phyloP scores from a whole-genome alignment of 257 asterid genomes.

The Solanum medicagineum region DNA sequence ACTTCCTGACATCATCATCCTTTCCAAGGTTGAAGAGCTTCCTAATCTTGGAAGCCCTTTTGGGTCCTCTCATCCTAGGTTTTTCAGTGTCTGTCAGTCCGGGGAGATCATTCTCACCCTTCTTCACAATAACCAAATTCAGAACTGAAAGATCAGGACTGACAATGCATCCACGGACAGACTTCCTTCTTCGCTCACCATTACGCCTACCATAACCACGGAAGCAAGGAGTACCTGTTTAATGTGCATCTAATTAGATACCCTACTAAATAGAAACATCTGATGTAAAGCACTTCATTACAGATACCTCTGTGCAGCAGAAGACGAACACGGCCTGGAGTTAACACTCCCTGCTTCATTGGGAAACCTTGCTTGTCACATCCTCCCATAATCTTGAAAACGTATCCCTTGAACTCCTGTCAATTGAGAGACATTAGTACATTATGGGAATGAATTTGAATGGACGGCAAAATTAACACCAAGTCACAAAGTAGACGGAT shows the following conservation, averaged over 20 bases:
- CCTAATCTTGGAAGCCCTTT: slow-evolving; percentile 1
- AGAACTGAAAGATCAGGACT: slow-evolving; percentile 1
- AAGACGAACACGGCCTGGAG: slow-evolving; percentile 2
- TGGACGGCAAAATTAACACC: background rate
- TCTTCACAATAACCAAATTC: slow-evolving; percentile 1
- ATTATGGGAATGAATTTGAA: background rate
- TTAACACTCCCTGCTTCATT: slow-evolving; percentile 2
- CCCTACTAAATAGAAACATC: background rate
- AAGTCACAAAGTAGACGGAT: background rate
- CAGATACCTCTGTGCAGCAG: background rate
- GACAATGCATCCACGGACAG: background rate
- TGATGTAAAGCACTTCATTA: background rate
- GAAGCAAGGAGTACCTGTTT: slow-evolving; percentile 2
- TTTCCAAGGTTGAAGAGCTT: background rate
- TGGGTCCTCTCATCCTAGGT: slow-evolving; percentile 1
- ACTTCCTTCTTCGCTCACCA: background rate
- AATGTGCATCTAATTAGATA: background rate
- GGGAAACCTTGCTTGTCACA: slow-evolving; percentile 2
- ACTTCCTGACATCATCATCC: background rate
- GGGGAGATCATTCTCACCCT: background rate
- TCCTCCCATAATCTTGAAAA: slow-evolving; percentile 3
- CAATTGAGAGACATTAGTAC: background rate
- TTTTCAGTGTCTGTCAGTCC: slow-evolving; percentile 1
- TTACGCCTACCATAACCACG: background rate
- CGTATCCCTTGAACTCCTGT: background rate